Evolutionary conservation across 306 rosid species (phyloP).

Genomic region (Fragaria vesca): DNA sequence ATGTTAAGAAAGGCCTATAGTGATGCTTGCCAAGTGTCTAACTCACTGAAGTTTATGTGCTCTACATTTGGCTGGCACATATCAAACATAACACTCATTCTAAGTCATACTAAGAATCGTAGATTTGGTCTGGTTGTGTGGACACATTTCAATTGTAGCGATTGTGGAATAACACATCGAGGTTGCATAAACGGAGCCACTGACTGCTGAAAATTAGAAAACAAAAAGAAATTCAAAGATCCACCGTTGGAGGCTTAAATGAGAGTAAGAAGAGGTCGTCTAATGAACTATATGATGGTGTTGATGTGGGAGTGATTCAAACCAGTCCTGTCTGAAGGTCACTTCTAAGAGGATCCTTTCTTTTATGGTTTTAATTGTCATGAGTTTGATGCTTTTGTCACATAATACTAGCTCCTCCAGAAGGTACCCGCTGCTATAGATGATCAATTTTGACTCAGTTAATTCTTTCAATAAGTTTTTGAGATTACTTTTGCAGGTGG

Average conservation of each 20-base stretch:
- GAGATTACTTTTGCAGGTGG: constrained; percentile 57
- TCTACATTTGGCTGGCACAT: neutral
- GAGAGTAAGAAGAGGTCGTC: neutral
- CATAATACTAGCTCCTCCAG: neutral
- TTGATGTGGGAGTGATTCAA: neutral
- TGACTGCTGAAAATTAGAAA: neutral
- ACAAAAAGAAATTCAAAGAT: neutral
- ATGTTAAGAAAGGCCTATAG: neutral
- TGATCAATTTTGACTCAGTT: neutral
- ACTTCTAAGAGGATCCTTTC: neutral
- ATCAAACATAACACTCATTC: neutral
- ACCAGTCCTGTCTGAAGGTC: neutral
- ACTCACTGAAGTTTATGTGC: neutral
- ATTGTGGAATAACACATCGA: too few relatives aligned
- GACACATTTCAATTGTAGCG: too few relatives aligned
- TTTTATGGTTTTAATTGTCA: neutral
- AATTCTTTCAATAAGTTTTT: constrained; percentile 1
- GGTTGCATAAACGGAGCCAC: too few relatives aligned
- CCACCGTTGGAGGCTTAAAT: neutral
- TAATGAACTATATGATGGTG: neutral
- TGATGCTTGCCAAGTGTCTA: neutral
- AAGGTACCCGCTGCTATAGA: neutral
- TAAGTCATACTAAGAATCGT: neutral
- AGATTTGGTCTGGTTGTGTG: neutral
- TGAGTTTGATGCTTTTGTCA: neutral